These are phyloP conservation scores for Funneliformis geosporum DNA, from an alignment of 192 early-diverging fungal genomes.

Conservation along the genomic window DNA sequence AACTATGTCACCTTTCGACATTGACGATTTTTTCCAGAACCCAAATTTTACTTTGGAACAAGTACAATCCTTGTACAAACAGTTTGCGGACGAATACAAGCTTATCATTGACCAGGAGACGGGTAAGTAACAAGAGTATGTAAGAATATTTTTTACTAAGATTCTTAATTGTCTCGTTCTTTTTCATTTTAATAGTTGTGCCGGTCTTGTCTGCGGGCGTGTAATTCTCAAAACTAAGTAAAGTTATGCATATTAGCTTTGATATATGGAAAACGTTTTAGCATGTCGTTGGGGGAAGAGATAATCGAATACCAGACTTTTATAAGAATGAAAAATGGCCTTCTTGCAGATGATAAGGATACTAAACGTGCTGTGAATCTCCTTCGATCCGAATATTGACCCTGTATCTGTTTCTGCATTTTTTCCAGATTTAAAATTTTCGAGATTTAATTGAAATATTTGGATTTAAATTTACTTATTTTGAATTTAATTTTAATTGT, in stretches of 20 bases:
- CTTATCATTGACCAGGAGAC: conserved; percentile 18
- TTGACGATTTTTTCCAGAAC: conserved; percentile 21
- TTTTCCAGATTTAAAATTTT: too few relatives aligned
- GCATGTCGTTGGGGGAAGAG: neutral
- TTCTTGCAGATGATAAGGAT: conserved; percentile 17
- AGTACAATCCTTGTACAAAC: conserved; percentile 23
- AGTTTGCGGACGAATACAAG: conserved; percentile 23
- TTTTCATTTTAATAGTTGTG: conserved; percentile 33
- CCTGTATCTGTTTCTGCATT: too few relatives aligned
- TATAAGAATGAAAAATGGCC: conserved; percentile 31
- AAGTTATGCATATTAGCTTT: neutral
- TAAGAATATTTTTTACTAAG: conserved; percentile 4
- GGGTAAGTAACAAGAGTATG: conserved; percentile 27
- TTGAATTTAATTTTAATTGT: too few relatives aligned
- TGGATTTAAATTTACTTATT: too few relatives aligned
- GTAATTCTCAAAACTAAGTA: conserved; percentile 1
- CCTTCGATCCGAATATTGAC: conserved; percentile 2
- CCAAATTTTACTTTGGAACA: conserved; percentile 31
- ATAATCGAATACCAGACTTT: conserved; percentile 26
- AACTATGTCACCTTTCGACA: conserved; percentile 24
- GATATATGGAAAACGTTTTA: conserved; percentile 29
- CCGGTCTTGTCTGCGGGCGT: conserved; percentile 33
- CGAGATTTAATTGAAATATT: too few relatives aligned
- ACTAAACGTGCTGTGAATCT: conserved; percentile 12
- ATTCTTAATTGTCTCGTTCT: conserved; percentile 4